Evolutionary conservation across 108 stramenopile species (phyloP), one percentile per base, ranked within the genome.

Genomic region (Conticribra guillardii): DNA sequence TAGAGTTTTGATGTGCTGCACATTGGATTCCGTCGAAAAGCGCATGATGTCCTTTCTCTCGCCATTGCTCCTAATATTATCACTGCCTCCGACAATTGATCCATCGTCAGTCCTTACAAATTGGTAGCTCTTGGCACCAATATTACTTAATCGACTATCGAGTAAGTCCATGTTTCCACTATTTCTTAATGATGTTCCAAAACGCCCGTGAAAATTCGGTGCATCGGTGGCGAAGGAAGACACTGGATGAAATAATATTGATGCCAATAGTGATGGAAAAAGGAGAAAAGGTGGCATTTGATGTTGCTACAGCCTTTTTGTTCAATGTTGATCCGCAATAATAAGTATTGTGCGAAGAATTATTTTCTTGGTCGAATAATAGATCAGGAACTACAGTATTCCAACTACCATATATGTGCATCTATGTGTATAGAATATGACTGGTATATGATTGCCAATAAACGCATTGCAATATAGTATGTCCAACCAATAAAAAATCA

Each of bases 221-320:
- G 37, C 37, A 11, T 5, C 37, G 37, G 5, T 41, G 5, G 37
- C 5, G 37, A 41, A 11, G 37, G 11, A 11, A 41, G 37, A 41
- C 5, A n/a, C n/a, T n/a, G n/a, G n/a, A n/a, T n/a, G n/a, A n/a
- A n/a, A n/a, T n/a, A n/a, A n/a, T n/a, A n/a, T n/a, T n/a, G n/a
- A n/a, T n/a, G n/a, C n/a, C n/a, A n/a, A n/a, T n/a, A n/a, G n/a
- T n/a, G n/a, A n/a, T n/a, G n/a, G n/a, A n/a, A n/a, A n/a, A n/a
- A n/a, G n/a, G n/a, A n/a, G n/a, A n/a, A n/a, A n/a, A n/a, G n/a
- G 37, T 41, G 37, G 37, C 37, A 41, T 41, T 41, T 41, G 37
- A 9, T n/a, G n/a, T n/a, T n/a, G n/a, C n/a, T n/a, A n/a, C n/a
- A n/a, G n/a, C n/a, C n/a, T n/a, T n/a, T n/a, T n/a, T n/a, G n/a